A percentile compares a stretch with the other conserved stretches of the same genome.
These are phyloP conservation scores for Glycyrrhiza uralensis DNA, from an alignment of 306 rosid species.

Conservation along the genomic window DNA sequence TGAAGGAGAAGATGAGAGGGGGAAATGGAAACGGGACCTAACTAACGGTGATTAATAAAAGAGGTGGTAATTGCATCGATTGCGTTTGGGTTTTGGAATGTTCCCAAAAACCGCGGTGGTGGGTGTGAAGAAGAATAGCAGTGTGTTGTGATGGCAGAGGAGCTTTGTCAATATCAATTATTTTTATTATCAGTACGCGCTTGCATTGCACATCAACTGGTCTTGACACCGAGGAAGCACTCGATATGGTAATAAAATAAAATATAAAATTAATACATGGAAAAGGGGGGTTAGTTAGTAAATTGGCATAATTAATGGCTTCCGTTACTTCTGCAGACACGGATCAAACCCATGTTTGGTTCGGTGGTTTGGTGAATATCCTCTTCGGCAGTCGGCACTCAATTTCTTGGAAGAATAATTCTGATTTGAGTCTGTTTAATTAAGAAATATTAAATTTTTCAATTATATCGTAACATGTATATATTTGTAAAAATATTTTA, in stretches of 20 bases:
- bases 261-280: background rate
- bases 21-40: background rate
- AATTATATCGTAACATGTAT: no score
- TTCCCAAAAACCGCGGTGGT: background rate
- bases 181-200: constrained; percentile 10
- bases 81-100: background rate
- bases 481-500: no score
- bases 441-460: no score
- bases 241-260: background rate
- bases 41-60: background rate
- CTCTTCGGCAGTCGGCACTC: no score
- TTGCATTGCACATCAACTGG: background rate
- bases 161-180: background rate
- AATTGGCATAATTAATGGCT: background rate
- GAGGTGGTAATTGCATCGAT: background rate
- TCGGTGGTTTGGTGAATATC: background rate
- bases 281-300: constrained; percentile 6
- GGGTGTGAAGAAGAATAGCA: background rate
- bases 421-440: no score
- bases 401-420: no score
- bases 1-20: background rate
- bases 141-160: background rate
- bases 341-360: constrained; percentile 1
- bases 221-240: constrained; percentile 9
- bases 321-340: background rate